Evolutionary conservation across 2,329 filamentous ascomycete species (phyloP).

Genomic region (Fusarium sp.): DNA sequence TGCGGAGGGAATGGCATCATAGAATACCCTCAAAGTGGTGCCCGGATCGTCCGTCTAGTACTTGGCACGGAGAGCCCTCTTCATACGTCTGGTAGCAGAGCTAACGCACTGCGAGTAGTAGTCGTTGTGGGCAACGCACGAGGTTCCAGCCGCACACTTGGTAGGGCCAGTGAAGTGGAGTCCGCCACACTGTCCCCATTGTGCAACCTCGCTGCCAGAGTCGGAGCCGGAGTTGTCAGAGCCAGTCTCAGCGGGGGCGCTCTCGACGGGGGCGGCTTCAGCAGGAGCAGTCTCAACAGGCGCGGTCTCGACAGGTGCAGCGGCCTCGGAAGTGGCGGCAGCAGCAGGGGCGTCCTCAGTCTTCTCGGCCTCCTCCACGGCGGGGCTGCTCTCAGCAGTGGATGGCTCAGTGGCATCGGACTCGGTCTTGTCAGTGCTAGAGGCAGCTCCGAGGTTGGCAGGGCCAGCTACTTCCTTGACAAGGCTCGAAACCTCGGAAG

Average conservation of each 20-base stretch:
- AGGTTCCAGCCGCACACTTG: constrained; percentile 38
- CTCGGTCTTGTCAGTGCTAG: background rate
- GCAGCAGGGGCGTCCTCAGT: background rate
- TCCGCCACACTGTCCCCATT: constrained; percentile 44
- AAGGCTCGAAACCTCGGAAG: constrained; percentile 38
- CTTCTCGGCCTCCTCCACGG: background rate
- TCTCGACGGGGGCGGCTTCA: background rate
- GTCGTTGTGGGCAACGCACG: constrained; percentile 42
- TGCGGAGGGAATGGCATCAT: background rate
- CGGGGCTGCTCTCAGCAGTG: background rate
- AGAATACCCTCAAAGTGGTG: background rate
- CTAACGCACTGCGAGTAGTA: constrained; percentile 46
- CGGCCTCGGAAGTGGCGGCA: background rate
- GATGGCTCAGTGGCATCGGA: background rate
- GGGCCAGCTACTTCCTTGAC: constrained; percentile 41
- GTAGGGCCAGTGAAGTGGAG: constrained; percentile 40
- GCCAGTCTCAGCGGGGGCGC: background rate
- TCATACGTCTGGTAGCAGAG: constrained; percentile 13
- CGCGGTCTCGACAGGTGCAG: background rate
- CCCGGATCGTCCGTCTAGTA: constrained; percentile 12
- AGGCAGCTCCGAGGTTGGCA: constrained; percentile 34
- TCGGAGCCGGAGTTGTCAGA: background rate
- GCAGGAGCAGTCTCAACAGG: background rate
- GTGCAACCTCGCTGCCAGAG: constrained; percentile 11
- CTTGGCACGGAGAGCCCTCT: constrained; percentile 4